Percentiles rank a stretch among this genome's conserved stretches.
Evolutionary conservation across 2,329 filamentous ascomycete species (phyloP).

Genomic region (Chaetomium sp.): DNA sequence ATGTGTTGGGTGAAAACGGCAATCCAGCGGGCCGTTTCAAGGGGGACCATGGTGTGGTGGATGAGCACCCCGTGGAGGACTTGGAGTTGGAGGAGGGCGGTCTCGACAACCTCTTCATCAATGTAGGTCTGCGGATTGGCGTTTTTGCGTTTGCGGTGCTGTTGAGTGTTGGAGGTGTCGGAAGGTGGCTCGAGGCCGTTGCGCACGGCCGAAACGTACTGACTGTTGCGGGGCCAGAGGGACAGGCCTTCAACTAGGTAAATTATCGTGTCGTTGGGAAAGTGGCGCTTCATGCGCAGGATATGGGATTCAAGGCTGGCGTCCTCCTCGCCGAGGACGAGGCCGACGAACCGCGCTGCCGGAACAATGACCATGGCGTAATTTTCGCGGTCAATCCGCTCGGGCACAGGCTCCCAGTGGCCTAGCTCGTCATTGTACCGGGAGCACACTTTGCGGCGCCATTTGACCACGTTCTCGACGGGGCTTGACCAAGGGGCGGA

Average conservation of each 20-base stretch:
- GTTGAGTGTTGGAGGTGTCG: conserved; percentile 6
- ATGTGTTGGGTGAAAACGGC: conserved; percentile 76
- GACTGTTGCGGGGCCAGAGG: conserved; percentile 67
- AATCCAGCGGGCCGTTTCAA: conserved; percentile 74
- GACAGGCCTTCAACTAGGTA: conserved; percentile 73
- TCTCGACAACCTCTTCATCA: conserved; percentile 69
- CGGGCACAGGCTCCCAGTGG: conserved; percentile 65
- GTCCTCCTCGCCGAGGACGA: conserved; percentile 52
- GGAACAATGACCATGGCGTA: conserved; percentile 64
- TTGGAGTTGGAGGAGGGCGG: conserved; percentile 70
- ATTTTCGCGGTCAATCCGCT: conserved; percentile 56
- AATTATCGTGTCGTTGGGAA: conserved; percentile 58
- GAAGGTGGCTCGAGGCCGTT: conserved; percentile 43
- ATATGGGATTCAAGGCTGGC: conserved; percentile 62
- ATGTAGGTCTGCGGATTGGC: conserved; percentile 53
- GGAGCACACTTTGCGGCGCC: conserved; percentile 68
- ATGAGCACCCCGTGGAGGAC: conserved; percentile 67
- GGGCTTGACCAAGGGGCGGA: conserved; percentile 49
- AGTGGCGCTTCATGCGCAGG: conserved; percentile 54
- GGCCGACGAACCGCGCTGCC: conserved; percentile 66
- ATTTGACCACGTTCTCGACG: conserved; percentile 60
- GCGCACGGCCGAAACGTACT: conserved; percentile 67
- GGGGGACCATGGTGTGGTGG: conserved; percentile 63
- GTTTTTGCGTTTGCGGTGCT: conserved; percentile 35
- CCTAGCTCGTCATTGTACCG: conserved; percentile 62